These are phyloP conservation scores for Anisogramma anomala DNA, from an alignment of 2,329 filamentous ascomycete genomes.

Conservation along the genomic window DNA sequence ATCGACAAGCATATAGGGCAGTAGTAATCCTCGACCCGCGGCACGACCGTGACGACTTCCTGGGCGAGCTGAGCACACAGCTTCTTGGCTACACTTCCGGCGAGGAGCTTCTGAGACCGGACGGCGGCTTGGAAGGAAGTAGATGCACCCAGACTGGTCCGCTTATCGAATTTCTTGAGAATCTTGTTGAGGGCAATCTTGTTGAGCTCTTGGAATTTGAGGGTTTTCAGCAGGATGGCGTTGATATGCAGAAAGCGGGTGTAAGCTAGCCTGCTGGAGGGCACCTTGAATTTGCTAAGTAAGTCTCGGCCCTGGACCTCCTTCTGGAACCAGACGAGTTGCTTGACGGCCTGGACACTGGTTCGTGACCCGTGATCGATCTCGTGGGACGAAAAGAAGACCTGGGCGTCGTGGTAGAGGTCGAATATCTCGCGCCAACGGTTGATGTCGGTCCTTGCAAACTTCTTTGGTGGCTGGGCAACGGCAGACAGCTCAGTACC, in stretches of 20 bases:
- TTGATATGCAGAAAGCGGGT: constrained; percentile 63
- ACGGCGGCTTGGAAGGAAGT: constrained; percentile 49
- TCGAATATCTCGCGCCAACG: constrained; percentile 75
- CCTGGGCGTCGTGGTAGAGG: constrained; percentile 63
- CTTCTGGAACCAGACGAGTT: constrained; percentile 61
- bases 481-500: constrained; percentile 53
- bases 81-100: constrained; percentile 59
- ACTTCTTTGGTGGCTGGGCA: constrained; percentile 47
- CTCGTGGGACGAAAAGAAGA: constrained; percentile 75
- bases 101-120: constrained; percentile 47
- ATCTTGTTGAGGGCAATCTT: constrained; percentile 69
- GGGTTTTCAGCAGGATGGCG: constrained; percentile 59
- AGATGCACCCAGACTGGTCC: constrained; percentile 60
- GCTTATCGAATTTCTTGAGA: constrained; percentile 84
- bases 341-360: constrained; percentile 52
- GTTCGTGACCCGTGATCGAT: constrained; percentile 55
- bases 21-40: constrained; percentile 72
- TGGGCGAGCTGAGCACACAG: constrained; percentile 64
- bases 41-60: constrained; percentile 61
- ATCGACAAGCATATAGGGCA: constrained; percentile 73
- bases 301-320: constrained; percentile 51
- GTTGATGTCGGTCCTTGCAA: constrained; percentile 55
- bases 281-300: constrained; percentile 50
- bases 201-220: constrained; percentile 80
- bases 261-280: constrained; percentile 53